Conservation (phyloP, 148 eudicot species). For the Linanthus parryae region DNA sequence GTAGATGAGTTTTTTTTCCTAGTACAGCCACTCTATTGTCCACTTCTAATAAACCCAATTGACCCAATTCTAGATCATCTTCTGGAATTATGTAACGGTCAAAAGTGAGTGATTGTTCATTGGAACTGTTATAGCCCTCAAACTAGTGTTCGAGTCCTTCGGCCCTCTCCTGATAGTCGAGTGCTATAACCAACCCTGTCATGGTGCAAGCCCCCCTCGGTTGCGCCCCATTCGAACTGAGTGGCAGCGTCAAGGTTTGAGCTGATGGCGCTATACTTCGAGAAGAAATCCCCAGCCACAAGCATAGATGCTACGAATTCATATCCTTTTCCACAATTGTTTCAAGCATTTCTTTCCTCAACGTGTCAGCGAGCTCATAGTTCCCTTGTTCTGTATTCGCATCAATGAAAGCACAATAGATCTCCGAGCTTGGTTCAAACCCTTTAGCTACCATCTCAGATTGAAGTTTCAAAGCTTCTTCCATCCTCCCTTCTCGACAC, state of each 20-base stretch:
- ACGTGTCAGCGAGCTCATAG: conserved; percentile 31
- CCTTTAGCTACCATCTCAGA: conserved; percentile 81
- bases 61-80: conserved; percentile 6
- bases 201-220: no score
- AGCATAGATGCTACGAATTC: no score
- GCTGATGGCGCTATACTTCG: no score
- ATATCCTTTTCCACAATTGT: conserved; percentile 7
- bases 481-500: conserved; percentile 49
- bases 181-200: no score
- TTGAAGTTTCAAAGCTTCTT: conserved; percentile 61
- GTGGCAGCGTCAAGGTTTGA: no score
- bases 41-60: conserved; percentile 6
- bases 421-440: conserved; percentile 38
- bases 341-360: conserved; percentile 52
- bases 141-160: no score
- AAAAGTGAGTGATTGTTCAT: conserved; percentile 4
- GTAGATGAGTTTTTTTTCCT: conserved; percentile 12
- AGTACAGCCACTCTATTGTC: conserved; percentile 10
- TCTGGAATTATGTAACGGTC: conserved; percentile 3
- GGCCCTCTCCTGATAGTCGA: no score
- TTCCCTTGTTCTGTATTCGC: conserved; percentile 58
- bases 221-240: no score
- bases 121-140: not conserved
- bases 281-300: no score
- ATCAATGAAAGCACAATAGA: conserved; percentile 51